Base-by-base conservation (phyloP, 73 alveolate species). In the Paramecium primaurelia region DNA sequence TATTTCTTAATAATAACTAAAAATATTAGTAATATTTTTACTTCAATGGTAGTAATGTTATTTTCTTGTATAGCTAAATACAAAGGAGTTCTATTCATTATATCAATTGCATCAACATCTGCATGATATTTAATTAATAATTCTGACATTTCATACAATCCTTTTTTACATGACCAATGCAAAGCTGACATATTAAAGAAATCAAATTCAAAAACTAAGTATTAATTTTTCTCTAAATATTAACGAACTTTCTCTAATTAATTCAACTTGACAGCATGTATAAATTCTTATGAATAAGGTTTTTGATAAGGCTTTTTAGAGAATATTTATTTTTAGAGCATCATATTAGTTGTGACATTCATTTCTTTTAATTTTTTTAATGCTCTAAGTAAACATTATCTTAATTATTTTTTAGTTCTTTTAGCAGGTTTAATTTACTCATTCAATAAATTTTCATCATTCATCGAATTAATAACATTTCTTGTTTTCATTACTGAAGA, bases 191-290 rank as follows among this genome's bases (percentile, higher is more conserved):
- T 80, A 80, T 80, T 80, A 49, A 32, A 80, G 30, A 42, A 80
- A 47, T 80, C 91, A 80, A 80, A 80, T 45, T 80, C 91, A 80
- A 80, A 80, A 80, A 80, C 91, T 80, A 80, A 80, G 49, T 80
- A 80, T 42, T 42, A 36, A 80, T 80, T 80, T 80, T 80, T 42
- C 12, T 80, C 75, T 26, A 80, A 36, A 44, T 40, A 49, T 26
- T 12, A 22, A 22, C 20, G 28, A 20, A 80, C 91, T 12, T 80
- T 49, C 10, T 40, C 71, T 42, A 80, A 9, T 47, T 80, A 80
- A 28, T 80, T 80, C 37, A 45, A 45, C 58, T 80, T 80, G 34
- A 49, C 91, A 26, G 77, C 73, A 80, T 80, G 91, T 7, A 80
- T 80, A 14, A 80, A 49, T 80, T 80, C 91, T 26, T 49, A 7